Conservation (phyloP, 371 early-diverging fungal species). For the Blakeslea trispora region DNA sequence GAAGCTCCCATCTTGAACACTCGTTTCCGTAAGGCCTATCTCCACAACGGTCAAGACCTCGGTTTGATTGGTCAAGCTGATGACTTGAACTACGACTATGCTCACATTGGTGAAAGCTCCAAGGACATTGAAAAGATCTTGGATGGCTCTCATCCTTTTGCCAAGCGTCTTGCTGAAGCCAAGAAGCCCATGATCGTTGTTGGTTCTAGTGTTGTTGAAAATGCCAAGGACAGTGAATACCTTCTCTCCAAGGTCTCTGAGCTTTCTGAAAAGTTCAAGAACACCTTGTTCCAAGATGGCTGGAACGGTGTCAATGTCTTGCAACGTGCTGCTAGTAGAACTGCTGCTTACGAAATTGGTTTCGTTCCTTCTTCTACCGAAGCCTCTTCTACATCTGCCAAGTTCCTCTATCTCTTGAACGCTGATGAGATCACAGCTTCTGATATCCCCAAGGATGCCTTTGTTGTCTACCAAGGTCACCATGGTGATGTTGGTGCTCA, state of each 20-base stretch:
- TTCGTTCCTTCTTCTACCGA: conserved; percentile 66
- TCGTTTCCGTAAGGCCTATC: conserved; percentile 91
- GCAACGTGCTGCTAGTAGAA: conserved; percentile 86
- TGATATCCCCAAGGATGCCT: conserved; percentile 87
- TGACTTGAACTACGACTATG: conserved; percentile 91
- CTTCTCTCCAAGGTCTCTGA: conserved; percentile 72
- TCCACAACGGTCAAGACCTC: conserved; percentile 80
- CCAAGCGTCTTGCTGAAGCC: conserved; percentile 75
- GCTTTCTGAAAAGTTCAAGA: conserved; percentile 69
- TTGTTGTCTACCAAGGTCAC: conserved; percentile 98
- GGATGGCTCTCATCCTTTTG: conserved; percentile 74
- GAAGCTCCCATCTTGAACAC: conserved; percentile 96
- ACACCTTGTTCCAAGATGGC: conserved; percentile 69
- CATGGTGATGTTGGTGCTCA: conserved; percentile 97
- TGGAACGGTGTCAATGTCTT: conserved; percentile 93
- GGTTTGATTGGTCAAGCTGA: conserved; percentile 79
- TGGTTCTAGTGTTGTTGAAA: conserved; percentile 82
- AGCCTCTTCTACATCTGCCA: conserved; percentile 45
- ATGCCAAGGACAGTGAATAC: conserved; percentile 68
- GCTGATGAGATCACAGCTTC: conserved; percentile 83
- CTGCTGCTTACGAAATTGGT: conserved; percentile 92
- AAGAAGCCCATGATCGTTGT: conserved; percentile 92
- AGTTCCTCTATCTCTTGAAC: conserved; percentile 90
- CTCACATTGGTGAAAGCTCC: conserved; percentile 76
- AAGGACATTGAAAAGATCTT: conserved; percentile 73